Base-by-base conservation (phyloP, 768 basidiomycete species). In the Leccinum obscurum region DNA sequence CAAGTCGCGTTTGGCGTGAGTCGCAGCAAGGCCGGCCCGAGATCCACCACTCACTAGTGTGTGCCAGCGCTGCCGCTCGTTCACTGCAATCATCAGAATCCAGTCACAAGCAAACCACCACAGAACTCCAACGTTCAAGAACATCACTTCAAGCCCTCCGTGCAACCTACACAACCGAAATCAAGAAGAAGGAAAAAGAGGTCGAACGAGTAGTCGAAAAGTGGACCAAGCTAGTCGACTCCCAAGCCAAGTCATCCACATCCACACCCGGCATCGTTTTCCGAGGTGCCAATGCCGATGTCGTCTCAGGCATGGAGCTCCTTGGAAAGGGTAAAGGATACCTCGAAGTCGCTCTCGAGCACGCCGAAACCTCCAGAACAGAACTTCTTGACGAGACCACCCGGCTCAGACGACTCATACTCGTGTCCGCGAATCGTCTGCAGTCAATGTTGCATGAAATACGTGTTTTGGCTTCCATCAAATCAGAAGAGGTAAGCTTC, bases 131-230 rank as follows among this genome's bases (percentile, higher is more conserved):
- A 66, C 86, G 89, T 26, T 85, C 86, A n/a, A 83, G 87, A 50
- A 82, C 84, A 1, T 72, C 85, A 0, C 68, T 94, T 11, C 90
- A 91, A 63, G 83, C 83, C 10, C 77, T 91, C 13, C 85, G 93
- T 26, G 79, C 85, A 44, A 83, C 87, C 0, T 84, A 92, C 62
- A 80, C 84, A 58, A 78, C 80, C 37, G 93, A 94, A 69, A 70
- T 92, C 35, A 92, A 88, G 80, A 90, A 89, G 78, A 84, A 83
- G 67, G 92, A 95, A 65, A 88, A 87, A 64, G 92, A 94, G 44
- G 74, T 87, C 17, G 92, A 93, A 66, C 81, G 85, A 17, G 85
- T 89, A 69, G 64, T 83, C 28, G 92, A 93, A 53, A 85, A 84
- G 63, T 92, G 90, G 89, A 76, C 79, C 30, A 92, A 86, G 68